Base-by-base conservation (phyloP, 176 grass and related monocot genomes). In the Oryza meyeriana region DNA sequence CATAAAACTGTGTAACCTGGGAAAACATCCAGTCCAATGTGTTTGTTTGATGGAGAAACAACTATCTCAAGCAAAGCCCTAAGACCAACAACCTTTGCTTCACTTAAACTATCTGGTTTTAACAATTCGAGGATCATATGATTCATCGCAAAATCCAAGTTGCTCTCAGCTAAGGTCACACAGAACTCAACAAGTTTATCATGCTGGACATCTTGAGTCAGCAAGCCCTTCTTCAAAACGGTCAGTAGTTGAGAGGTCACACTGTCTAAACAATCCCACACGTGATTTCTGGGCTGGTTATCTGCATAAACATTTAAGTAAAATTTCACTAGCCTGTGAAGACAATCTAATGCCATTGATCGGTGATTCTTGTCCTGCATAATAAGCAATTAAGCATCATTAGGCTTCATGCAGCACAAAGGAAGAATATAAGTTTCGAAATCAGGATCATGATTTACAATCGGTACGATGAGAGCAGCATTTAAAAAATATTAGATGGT, bases 101-200 rank as follows among this genome's bases (percentile, higher is more conserved):
- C 96, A 88, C 92, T 95, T 52, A 86, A 86, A 85, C 88, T 93
- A 87, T 98, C 96, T 84, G 78, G 64, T 88, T 95, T 98, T 29
- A 98, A 74, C 74, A 98, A 86, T 86, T 98, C 96, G 41, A 98
- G 87, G 84, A 98, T 91, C 92, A 98, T 95, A 86, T 98, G 96
- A 70, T 90, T 98, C 96, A 98, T 98, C 36, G 90, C 85, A 76
- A 98, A 98, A 85, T 95, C 92, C 35, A 98, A 88, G 79, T 98
- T 90, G 79, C 86, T 91, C 71, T 88, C 92, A 61, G 96, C 84
- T 79, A 98, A 87, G 78, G 92, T 98, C 72, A 91, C 92, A 91
- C 96, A 95, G 72, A 98, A 95, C 75, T 98, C 93, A 79, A 95
- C 92, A 88, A 98, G 95, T 82, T 98, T 95, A 81, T 98, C 96